Conservation (phyloP, 306 rosid species). For the Prunus mongolica region DNA sequence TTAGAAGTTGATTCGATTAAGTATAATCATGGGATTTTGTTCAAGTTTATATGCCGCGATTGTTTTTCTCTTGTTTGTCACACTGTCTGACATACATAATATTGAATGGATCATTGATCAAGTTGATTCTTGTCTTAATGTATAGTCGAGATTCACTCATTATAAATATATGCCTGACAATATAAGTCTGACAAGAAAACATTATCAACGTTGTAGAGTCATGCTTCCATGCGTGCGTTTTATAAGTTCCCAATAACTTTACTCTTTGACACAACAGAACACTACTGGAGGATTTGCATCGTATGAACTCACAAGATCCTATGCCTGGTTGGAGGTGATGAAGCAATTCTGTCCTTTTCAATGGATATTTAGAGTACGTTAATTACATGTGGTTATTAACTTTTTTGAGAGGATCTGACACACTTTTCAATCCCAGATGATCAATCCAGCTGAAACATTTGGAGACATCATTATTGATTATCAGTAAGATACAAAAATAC, state of each 20-base stretch:
- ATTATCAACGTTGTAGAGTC: not conserved
- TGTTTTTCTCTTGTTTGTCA: not conserved
- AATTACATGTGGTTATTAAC: not conserved
- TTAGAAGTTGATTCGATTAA: not conserved
- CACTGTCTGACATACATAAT: not conserved
- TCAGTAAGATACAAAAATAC: conserved; percentile 44
- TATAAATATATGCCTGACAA: not conserved
- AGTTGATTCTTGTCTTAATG: not conserved
- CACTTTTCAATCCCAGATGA: conserved; percentile 31
- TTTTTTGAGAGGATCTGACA: not conserved
- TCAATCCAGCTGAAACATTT: conserved; percentile 62
- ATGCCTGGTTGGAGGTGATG: conserved; percentile 63
- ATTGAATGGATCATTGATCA: not conserved
- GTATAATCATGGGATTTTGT: not conserved
- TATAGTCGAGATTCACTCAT: not conserved
- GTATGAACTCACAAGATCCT: conserved; percentile 83
- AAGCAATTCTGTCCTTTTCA: not conserved
- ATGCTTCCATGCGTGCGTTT: not conserved
- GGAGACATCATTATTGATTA: conserved; percentile 66
- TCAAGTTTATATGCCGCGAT: not conserved
- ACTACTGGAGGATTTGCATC: conserved; percentile 75
- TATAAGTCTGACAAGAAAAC: not conserved
- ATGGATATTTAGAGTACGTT: not conserved
- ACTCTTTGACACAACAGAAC: conserved; percentile 34
- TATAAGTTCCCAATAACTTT: not conserved